Percentiles rank a stretch among this genome's conserved stretches.
Evolutionary conservation across 345 rosid species (phyloP).

Genomic region (Hevea brasiliensis): DNA sequence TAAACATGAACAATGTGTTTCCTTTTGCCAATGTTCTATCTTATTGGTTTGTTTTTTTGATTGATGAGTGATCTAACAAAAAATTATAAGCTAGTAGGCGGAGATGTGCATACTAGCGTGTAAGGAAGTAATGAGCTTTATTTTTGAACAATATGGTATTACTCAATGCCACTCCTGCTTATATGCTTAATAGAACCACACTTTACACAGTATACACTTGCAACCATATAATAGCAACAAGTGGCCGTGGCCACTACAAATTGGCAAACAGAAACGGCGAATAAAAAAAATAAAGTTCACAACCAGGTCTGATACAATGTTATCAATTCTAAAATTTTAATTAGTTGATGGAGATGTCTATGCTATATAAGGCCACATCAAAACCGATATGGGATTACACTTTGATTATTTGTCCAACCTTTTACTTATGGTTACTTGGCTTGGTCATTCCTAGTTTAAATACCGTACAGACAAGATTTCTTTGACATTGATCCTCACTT

Average conservation of each 20-base stretch:
- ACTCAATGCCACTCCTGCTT: not conserved
- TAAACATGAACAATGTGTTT: not conserved
- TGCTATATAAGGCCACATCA: not conserved
- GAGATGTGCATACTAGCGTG: not conserved
- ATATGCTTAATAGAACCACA: not conserved
- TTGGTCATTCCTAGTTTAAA: not conserved
- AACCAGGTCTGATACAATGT: not conserved
- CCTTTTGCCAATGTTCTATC: not conserved
- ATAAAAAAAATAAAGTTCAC: too few species aligned
- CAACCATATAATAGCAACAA: not conserved
- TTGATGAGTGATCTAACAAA: not conserved
- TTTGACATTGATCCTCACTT: not conserved
- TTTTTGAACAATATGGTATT: not conserved
- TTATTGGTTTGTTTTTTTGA: not conserved
- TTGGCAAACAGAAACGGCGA: not conserved
- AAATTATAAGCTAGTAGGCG: not conserved
- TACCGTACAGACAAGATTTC: not conserved
- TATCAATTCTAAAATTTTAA: not conserved
- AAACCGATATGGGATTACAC: not conserved
- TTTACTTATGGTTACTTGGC: too few species aligned
- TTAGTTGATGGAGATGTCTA: constrained; percentile 2
- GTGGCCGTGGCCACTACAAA: not conserved
- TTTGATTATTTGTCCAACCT: too few species aligned
- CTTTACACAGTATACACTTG: not conserved
- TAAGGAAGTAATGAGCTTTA: too few species aligned